A percentile compares a stretch with the other conserved stretches of the same genome.
These are phyloP conservation scores for Pittosporum tobira DNA, from an alignment of 129 eudicot species.

Conservation along the genomic window DNA sequence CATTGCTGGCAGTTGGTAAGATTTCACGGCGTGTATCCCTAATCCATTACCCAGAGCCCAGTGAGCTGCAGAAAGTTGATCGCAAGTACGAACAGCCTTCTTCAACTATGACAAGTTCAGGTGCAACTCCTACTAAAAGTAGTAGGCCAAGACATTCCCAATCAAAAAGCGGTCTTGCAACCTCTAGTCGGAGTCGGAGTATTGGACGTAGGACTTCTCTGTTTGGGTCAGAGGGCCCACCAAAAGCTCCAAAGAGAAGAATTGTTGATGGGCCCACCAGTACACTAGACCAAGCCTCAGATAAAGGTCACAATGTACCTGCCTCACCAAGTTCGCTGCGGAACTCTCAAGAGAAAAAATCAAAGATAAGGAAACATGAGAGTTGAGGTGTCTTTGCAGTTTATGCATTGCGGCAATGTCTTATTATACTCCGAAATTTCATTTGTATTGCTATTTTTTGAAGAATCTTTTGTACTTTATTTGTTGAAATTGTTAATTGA, in stretches of 20 bases:
- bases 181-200: slow-evolving; percentile 17
- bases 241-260: slow-evolving; percentile 26
- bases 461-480: no score
- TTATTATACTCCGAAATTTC: no score
- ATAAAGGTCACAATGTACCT: slow-evolving; percentile 20
- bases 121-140: slow-evolving; percentile 45
- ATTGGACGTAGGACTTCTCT: slow-evolving; percentile 15
- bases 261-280: slow-evolving; percentile 15
- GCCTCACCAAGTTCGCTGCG: slow-evolving; percentile 26
- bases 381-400: no score
- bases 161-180: slow-evolving; percentile 5
- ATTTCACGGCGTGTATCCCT: slow-evolving; percentile 39
- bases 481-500: no score
- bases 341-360: slow-evolving; percentile 41
- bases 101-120: slow-evolving; percentile 25
- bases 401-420: no score
- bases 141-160: slow-evolving; percentile 11
- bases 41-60: slow-evolving; percentile 42
- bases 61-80: slow-evolving; percentile 16
- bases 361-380: no score
- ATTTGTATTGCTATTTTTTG: no score
- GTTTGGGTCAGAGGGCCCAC: slow-evolving; percentile 24
- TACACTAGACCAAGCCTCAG: slow-evolving; percentile 37
- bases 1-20: slow-evolving; percentile 55
- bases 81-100: slow-evolving; percentile 15